A percentile compares a stretch with the other conserved stretches of the same genome.
These are phyloP conservation scores for Nakazawaea siamensis DNA, from an alignment of 805 yeast genomes.

Conservation along the genomic window DNA sequence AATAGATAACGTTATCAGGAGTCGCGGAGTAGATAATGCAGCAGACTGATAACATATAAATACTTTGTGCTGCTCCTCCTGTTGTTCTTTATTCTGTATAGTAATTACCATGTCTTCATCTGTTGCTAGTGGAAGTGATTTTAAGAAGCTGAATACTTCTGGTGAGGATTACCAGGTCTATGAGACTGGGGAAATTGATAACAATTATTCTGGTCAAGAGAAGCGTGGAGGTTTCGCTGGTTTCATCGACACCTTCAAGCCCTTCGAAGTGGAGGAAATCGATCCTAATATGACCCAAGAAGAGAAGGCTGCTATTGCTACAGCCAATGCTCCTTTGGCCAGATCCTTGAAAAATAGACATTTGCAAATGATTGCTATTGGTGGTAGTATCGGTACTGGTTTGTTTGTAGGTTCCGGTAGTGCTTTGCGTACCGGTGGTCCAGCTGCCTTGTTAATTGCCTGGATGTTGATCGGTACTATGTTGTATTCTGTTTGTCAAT, in stretches of 20 bases:
- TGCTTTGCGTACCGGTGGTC: constrained; percentile 59
- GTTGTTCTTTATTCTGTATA: no score
- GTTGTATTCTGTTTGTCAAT: constrained; percentile 56
- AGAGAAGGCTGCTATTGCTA: constrained; percentile 36
- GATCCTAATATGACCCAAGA: constrained; percentile 36
- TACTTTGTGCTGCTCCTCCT: no score
- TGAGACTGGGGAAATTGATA: constrained; percentile 10
- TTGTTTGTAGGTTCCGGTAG: constrained; percentile 68
- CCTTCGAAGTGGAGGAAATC: constrained; percentile 23
- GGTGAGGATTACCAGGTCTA: constrained; percentile 8
- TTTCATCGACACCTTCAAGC: constrained; percentile 24
- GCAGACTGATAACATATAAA: no score
- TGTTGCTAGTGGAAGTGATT: constrained; percentile 4
- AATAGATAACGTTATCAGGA: no score
- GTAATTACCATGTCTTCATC: no score
- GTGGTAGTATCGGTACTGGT: constrained; percentile 82
- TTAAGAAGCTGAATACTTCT: constrained; percentile 2
- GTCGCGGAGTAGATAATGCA: no score
- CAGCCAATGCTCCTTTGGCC: constrained; percentile 41
- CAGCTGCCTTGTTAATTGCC: constrained; percentile 60
- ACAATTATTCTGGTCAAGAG: neutral
- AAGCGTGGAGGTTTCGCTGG: constrained; percentile 6
- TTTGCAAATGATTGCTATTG: constrained; percentile 74
- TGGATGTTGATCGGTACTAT: constrained; percentile 51
- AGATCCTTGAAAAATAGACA: constrained; percentile 56